A percentile compares a stretch with the other conserved stretches of the same genome.
These are phyloP conservation scores for Hortaea sp. DNA, from an alignment of 2,329 filamentous ascomycete species.

Conservation along the genomic window DNA sequence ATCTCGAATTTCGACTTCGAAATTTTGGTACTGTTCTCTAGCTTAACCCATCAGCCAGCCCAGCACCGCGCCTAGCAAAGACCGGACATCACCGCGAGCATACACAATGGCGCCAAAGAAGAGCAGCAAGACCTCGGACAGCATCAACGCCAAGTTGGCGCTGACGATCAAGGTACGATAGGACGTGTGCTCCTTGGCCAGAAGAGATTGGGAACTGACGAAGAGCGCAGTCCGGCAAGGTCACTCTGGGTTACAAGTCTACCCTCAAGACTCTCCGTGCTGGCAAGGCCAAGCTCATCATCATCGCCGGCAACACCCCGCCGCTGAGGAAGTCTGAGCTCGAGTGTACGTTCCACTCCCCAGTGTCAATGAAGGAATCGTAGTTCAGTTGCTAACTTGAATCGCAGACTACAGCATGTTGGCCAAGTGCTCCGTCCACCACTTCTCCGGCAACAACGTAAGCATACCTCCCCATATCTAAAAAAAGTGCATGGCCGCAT, in stretches of 20 bases:
- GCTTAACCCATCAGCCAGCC: neutral
- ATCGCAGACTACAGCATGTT: slow-evolving; percentile 66
- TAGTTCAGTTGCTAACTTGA: slow-evolving; percentile 6
- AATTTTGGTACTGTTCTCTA: neutral
- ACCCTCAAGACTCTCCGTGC: slow-evolving; percentile 83
- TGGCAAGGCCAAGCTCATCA: slow-evolving; percentile 97
- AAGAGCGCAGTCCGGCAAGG: slow-evolving; percentile 39
- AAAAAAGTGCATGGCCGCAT: slow-evolving; percentile 56
- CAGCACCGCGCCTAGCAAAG: neutral
- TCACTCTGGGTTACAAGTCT: slow-evolving; percentile 84
- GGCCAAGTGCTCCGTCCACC: slow-evolving; percentile 89
- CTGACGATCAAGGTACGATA: slow-evolving; percentile 26
- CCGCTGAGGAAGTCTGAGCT: slow-evolving; percentile 91
- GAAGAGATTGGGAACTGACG: slow-evolving; percentile 1
- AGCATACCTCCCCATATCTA: slow-evolving; percentile 42
- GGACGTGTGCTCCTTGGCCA: neutral
- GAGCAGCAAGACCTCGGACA: slow-evolving; percentile 77
- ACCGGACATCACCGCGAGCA: slow-evolving; percentile 1
- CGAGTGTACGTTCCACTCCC: slow-evolving; percentile 50
- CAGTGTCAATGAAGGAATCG: neutral
- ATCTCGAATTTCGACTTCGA: neutral
- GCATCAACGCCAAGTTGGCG: slow-evolving; percentile 61
- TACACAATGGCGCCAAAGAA: slow-evolving; percentile 63
- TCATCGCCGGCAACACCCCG: slow-evolving; percentile 91
- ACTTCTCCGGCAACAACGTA: slow-evolving; percentile 98